These are phyloP conservation scores for Magnusiomyces ingens DNA, from an alignment of 1,139 yeast species.

Conservation along the genomic window DNA sequence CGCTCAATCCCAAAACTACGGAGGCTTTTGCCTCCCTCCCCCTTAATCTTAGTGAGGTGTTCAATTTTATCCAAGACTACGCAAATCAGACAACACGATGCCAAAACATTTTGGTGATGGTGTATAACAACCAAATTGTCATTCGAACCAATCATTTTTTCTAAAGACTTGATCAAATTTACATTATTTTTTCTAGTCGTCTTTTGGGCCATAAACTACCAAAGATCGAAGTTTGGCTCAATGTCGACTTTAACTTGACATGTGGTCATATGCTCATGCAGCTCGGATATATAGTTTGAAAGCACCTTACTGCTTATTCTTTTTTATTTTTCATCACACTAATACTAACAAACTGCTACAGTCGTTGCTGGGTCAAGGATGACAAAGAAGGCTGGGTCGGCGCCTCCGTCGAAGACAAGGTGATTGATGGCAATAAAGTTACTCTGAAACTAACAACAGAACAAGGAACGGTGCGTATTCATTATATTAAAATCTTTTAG, in stretches of 20 bases:
- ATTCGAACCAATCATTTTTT: constrained; percentile 1
- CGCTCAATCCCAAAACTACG: background rate
- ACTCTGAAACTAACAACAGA: constrained; percentile 58
- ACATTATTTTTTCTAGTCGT: background rate
- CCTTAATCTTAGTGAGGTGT: background rate
- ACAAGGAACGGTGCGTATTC: constrained; percentile 37
- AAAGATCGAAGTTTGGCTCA: no score
- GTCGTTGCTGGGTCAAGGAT: constrained; percentile 94
- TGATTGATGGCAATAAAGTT: constrained; percentile 45
- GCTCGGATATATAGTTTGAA: no score
- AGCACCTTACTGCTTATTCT: background rate
- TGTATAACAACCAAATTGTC: no score
- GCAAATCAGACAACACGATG: no score
- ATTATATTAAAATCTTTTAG: background rate
- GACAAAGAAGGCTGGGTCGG: constrained; percentile 88
- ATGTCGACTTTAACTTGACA: no score
- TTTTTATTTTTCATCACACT: background rate
- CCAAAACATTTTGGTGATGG: no score
- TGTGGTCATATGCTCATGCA: no score
- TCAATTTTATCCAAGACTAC: background rate
- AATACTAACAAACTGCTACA: constrained; percentile 13
- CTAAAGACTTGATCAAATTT: background rate
- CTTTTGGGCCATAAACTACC: background rate
- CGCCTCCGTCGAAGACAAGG: constrained; percentile 58
- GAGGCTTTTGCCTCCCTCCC: background rate